These are phyloP conservation scores for Termitomyces sp. DNA, from an alignment of 768 basidiomycete species.

Conservation along the genomic window DNA sequence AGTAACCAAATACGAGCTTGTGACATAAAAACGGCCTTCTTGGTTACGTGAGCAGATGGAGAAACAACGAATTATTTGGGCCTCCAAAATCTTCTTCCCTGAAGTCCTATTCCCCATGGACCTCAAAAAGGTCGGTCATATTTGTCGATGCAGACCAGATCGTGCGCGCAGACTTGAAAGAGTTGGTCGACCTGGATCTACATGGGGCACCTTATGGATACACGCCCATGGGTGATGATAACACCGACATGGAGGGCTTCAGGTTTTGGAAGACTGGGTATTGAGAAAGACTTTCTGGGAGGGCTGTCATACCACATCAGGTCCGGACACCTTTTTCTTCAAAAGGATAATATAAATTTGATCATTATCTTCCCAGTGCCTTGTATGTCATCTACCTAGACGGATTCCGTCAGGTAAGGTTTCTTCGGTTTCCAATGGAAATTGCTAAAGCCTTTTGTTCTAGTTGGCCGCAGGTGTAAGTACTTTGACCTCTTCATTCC, in stretches of 20 bases:
- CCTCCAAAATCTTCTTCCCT: constrained; percentile 98
- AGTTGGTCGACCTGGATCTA: constrained; percentile 89
- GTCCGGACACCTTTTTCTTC: constrained; percentile 30
- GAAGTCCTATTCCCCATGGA: constrained; percentile 99
- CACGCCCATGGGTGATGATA: constrained; percentile 96
- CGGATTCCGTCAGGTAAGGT: constrained; percentile 80
- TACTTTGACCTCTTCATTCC: not conserved
- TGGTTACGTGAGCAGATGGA: constrained; percentile 97
- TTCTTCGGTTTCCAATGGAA: not conserved
- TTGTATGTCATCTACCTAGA: constrained; percentile 95
- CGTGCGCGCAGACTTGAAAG: constrained; percentile 91
- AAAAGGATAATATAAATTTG: not conserved
- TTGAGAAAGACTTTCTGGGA: constrained; percentile 82
- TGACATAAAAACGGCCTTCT: constrained; percentile 99
- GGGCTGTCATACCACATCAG: constrained; percentile 94
- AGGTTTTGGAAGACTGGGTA: constrained; percentile 99
- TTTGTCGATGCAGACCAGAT: constrained; percentile 99
- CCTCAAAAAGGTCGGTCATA: constrained; percentile 96
- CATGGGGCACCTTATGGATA: constrained; percentile 94
- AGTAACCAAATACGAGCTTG: constrained; percentile 97
- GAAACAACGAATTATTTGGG: constrained; percentile 99
- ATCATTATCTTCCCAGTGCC: constrained; percentile 46
- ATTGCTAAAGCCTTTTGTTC: not conserved
- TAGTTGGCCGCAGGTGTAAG: constrained; percentile 50
- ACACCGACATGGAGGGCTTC: constrained; percentile 94